phyloP scores from a whole-genome alignment of 345 rosid genomes.

The Eutrema heterophyllum region DNA sequence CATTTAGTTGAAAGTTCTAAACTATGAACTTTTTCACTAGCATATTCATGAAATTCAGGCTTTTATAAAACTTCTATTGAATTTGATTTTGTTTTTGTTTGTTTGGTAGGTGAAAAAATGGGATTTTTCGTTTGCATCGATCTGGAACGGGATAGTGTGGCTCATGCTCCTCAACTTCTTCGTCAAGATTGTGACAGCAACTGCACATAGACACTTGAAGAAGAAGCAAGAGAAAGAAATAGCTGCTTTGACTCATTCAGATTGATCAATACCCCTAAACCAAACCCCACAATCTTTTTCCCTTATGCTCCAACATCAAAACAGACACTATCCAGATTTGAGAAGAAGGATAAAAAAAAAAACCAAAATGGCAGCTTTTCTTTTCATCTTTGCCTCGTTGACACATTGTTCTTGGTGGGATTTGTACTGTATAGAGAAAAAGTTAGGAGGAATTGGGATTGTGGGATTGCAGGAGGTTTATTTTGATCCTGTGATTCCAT shows the following conservation, averaged over 20 bases:
- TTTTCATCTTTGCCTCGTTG: constrained; percentile 8
- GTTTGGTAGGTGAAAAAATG: constrained; percentile 60
- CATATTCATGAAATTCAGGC: background rate
- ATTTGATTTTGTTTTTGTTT: background rate
- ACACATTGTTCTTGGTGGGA: constrained; percentile 17
- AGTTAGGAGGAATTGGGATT: constrained; percentile 13
- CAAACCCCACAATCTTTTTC: background rate
- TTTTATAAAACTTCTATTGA: background rate
- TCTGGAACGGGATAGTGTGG: constrained; percentile 96
- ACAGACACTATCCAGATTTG: constrained; percentile 12
- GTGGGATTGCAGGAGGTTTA: constrained; percentile 30
- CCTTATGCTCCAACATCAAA: constrained; percentile 4
- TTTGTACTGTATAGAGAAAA: constrained; percentile 7
- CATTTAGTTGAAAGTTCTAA: background rate
- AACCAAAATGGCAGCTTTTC: background rate
- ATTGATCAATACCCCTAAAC: constrained; percentile 22
- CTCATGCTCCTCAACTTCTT: constrained; percentile 92
- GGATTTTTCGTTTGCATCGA: constrained; percentile 70
- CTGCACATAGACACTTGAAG: constrained; percentile 71
- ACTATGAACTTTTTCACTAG: background rate
- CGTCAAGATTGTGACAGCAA: constrained; percentile 67
- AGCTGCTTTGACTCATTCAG: constrained; percentile 36
- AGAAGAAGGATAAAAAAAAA: background rate
- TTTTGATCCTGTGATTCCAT: constrained; percentile 24
- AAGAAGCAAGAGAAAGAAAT: constrained; percentile 70